Base-by-base conservation (phyloP, 2,329 filamentous ascomycete genomes). In the Herpotrichia juniperi region DNA sequence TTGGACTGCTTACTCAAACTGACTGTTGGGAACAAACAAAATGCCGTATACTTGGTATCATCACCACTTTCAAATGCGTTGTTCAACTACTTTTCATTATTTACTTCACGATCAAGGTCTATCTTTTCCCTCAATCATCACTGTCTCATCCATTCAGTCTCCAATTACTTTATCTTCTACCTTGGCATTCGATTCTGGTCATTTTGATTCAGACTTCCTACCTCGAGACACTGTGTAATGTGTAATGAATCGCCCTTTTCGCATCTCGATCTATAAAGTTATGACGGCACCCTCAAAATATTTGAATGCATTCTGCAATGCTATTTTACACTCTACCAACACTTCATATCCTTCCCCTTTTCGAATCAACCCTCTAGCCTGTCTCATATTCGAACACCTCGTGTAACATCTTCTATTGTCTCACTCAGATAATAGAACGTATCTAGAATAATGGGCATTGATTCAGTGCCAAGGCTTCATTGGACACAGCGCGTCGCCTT, bases 401-500 rank as follows among this genome's bases (percentile, higher is more conserved):
- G 46, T 50, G 26, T 25, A 42, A 40, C 37, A 30, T 37, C 19
- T 24, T n/a, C 28, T 21, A 11, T 32, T 55, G 44, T 37, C 25
- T 45, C 39, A 46, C 16, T 25, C 22, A 12, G 22, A 24, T 12
- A 30, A 24, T 19, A 43, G n/a, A 45, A 44, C 3, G 48, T 26
- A 58, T 53, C 50, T 59, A 26, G 25, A 42, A 54, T 35, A 48
- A 67, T 64, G 65, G 51, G 48, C 16, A 34, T 52, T 39, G 59
- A 66, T 10, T 31, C 46, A 10, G 63, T 50, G 61, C 63, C 73
- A 42, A 71, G 69, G 49, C 67, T 79, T 24, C 76, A 78, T 51
- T 79, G 77, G 76, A 77, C 69, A 16, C 77, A 79, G 61, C 71
- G 76, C 6, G 63, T 79, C 39, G 76, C 77, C 7, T 66, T 79